Base-by-base conservation (phyloP, 305 asterid genomes). In the Striga hermonthica region DNA sequence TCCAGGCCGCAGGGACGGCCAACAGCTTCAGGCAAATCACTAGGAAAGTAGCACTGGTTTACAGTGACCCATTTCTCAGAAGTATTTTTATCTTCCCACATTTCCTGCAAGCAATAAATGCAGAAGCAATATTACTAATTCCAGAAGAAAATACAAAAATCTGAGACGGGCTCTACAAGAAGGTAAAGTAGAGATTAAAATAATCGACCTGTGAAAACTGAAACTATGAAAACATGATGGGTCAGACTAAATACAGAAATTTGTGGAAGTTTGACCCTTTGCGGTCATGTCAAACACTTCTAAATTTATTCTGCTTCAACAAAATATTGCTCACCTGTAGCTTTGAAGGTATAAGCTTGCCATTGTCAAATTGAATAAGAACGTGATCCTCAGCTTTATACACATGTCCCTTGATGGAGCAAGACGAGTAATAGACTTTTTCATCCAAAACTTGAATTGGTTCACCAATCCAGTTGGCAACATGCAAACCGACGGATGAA, bases 1-100 rank as follows among this genome's bases (percentile, higher is more conserved):
- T 86, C 97, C 72, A 89, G 86, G 81, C 95, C 85, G 62, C 96
- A 85, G 53, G 99, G 98, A 66, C 95, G 95, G 57, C 95, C 98
- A 70, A 90, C 91, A 71, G 91, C 77, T 81, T 77, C 89, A 53
- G 99, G 98, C 79, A 94, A 88, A 77, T 94, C 99, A 65, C 82
- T 77, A 55, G 99, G 91, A 75, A 88, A 90, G 84, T 88, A 94
- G 76, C 95, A 94, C 67, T 75, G 86, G 76, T 78, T 91, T 59
- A 85, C 90, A 58, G 78, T 74, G 53, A 85, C 82, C 96, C 95
- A 90, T 78, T 86, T 94, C 15, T 65, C 62, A 57, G 80, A 74
- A 45, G 79, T 80, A 57, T 66, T 79, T 52, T 74, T 82, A 75
- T 93, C 99, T 83, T 90, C 96, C 96, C 97, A 93, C 92, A 94